These are phyloP conservation scores for Petrea volubilis DNA, from an alignment of 257 asterid species.

Conservation along the genomic window DNA sequence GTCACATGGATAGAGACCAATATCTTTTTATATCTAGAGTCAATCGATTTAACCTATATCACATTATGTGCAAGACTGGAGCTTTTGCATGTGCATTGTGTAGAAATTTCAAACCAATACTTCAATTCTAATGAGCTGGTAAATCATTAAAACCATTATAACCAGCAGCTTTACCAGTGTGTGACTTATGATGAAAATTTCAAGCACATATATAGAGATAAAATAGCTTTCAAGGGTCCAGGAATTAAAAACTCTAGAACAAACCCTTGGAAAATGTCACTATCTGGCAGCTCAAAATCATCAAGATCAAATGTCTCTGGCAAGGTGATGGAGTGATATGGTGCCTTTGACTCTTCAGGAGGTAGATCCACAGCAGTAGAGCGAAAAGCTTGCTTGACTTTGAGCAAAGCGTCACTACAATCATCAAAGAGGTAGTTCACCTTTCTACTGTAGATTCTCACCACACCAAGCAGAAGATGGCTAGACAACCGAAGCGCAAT, in stretches of 20 bases:
- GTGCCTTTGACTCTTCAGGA: slow-evolving; percentile 97
- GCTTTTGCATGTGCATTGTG: background rate
- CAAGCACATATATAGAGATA: slow-evolving; percentile 2
- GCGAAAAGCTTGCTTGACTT: slow-evolving; percentile 94
- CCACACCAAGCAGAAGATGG: slow-evolving; percentile 98
- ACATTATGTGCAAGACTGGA: background rate
- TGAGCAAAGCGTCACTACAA: slow-evolving; percentile 94
- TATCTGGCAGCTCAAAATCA: slow-evolving; percentile 96
- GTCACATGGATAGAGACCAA: slow-evolving; percentile 3
- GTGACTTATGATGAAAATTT: slow-evolving; percentile 19
- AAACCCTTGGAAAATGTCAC: slow-evolving; percentile 79
- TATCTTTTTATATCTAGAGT: slow-evolving; percentile 1
- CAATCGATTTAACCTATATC: slow-evolving; percentile 5
- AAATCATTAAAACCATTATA: slow-evolving; percentile 2
- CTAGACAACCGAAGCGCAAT: slow-evolving; percentile 96
- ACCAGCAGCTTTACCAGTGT: background rate
- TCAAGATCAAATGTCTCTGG: slow-evolving; percentile 97
- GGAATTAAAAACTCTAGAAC: slow-evolving; percentile 28
- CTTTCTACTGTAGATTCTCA: slow-evolving; percentile 91
- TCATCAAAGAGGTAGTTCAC: slow-evolving; percentile 96
- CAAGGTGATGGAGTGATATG: slow-evolving; percentile 91
- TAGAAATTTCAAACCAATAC: slow-evolving; percentile 5
- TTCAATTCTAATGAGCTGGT: slow-evolving; percentile 1
- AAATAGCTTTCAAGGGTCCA: slow-evolving; percentile 4
- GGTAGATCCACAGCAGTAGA: slow-evolving; percentile 95